Percentiles rank a stretch among this genome's conserved stretches.
Evolutionary conservation across 768 basidiomycete genomes (phyloP).

Genomic region (Clitopilus passeckerianus): DNA sequence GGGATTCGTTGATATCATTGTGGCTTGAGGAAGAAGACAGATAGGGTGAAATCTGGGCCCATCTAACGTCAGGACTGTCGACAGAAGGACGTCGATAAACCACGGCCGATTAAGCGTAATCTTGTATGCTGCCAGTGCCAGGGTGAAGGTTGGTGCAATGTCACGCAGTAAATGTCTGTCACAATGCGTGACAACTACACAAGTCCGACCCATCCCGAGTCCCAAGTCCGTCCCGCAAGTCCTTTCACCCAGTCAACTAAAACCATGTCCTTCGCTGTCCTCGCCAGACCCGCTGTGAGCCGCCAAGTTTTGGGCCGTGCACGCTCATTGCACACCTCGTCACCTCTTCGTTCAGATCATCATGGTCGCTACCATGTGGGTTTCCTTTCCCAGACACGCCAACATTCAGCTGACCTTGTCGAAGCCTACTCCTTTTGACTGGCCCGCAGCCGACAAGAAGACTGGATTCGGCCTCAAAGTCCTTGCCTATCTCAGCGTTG

Average conservation of each 20-base stretch:
- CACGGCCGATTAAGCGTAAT: background rate
- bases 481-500: conserved; percentile 38
- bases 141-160: background rate
- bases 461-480: conserved; percentile 46
- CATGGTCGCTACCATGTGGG: conserved; percentile 58
- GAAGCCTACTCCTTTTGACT: conserved; percentile 53
- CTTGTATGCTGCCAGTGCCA: background rate
- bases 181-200: background rate
- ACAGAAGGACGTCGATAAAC: background rate
- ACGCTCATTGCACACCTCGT: conserved; percentile 12
- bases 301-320: conserved; percentile 28
- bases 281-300: conserved; percentile 36
- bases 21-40: background rate
- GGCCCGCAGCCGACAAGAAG: conserved; percentile 45
- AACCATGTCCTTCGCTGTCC: conserved; percentile 35
- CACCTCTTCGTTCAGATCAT: conserved; percentile 35
- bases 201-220: conserved; percentile 10
- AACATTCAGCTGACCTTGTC: conserved; percentile 4
- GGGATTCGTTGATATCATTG: background rate
- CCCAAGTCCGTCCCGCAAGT: background rate
- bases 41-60: background rate
- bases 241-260: background rate
- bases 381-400: conserved; percentile 6
- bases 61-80: background rate
- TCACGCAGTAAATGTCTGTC: background rate